Base-by-base conservation (phyloP, 2,329 filamentous ascomycete species). In the Botrytis sinoallii region DNA sequence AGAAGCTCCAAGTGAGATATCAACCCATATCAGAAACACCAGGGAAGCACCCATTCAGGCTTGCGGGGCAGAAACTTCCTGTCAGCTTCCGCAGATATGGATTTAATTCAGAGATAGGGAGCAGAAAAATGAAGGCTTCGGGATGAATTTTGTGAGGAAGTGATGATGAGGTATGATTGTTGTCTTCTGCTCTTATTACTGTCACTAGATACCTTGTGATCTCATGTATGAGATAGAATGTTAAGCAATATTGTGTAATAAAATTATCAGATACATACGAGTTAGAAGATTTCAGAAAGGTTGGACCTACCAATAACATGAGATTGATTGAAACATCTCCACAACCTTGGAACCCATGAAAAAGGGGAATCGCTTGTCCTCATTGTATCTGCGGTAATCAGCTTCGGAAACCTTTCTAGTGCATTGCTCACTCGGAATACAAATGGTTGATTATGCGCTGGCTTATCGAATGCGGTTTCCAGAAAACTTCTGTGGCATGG, bases 51-150 rank as follows among this genome's bases (percentile, higher is more conserved):
- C 14, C 7, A 29, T 9, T 29, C 12, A 57, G 14, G n/a, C 22
- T 48, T 48, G 46, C 22, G 46, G 8, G 7, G 9, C 46, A 48
- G 22, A 48, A 25, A 4, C 5, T 25, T 0, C 9, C 5, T 25
- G 7, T 25, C 5, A 0, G 10, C 46, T 48, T 4, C 9, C 10
- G 4, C 1, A 4, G 1, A 48, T 25, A 25, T 25, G 22, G 1
- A 5, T 48, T 32, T 4, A 4, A 9, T 7, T 3, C 0, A 57
- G 55, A 18, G 55, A 57, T 16, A 18, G 14, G n/a, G 29, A 57
- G 52, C 18, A 29, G 29, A 20, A 32, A 20, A 18, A 57, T 57
- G 14, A 7, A 57, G 46, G 9, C 4, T 48, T 25, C 1, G 9
- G 46, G 22, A 12, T 48, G 20, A 4, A 12, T 12, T 48, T 16